These are phyloP conservation scores for Eutrema japonicum DNA, from an alignment of 345 rosid species.

Conservation along the genomic window DNA sequence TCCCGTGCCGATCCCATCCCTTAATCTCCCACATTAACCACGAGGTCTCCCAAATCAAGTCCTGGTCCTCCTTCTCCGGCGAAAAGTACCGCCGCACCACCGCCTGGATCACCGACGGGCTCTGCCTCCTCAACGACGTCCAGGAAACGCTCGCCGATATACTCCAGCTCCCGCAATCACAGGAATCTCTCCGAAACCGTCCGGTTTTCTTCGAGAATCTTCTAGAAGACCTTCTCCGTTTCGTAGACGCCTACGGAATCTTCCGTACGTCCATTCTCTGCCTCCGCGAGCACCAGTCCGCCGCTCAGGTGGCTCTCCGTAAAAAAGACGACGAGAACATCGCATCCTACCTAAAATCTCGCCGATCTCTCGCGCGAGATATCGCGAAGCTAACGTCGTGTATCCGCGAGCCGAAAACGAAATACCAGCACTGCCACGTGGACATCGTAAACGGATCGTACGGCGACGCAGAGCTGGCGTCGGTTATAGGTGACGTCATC, in stretches of 20 bases:
- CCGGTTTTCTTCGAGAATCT: slow-evolving; percentile 45
- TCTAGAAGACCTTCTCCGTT: slow-evolving; percentile 43
- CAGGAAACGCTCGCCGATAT: slow-evolving; percentile 45
- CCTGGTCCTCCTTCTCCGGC: slow-evolving; percentile 43
- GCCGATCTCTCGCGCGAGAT: slow-evolving; percentile 34
- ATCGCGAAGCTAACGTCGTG: slow-evolving; percentile 38
- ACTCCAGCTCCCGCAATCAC: slow-evolving; percentile 46
- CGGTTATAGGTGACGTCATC: slow-evolving; percentile 39
- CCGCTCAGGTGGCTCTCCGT: slow-evolving; percentile 46
- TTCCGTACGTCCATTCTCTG: slow-evolving; percentile 40
- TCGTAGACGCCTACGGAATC: slow-evolving; percentile 50
- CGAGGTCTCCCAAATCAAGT: slow-evolving; percentile 48
- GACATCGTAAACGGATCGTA: slow-evolving; percentile 18
- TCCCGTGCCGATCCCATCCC: slow-evolving; percentile 44
- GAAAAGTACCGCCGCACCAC: slow-evolving; percentile 34
- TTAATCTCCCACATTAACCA: slow-evolving; percentile 47
- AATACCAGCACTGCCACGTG: slow-evolving; percentile 26
- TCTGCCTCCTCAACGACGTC: slow-evolving; percentile 42
- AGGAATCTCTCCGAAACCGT: slow-evolving; percentile 43
- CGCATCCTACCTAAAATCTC: slow-evolving; percentile 33
- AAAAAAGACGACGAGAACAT: slow-evolving; percentile 41
- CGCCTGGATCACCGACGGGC: slow-evolving; percentile 44
- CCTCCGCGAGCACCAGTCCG: slow-evolving; percentile 46
- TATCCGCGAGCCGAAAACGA: slow-evolving; percentile 35
- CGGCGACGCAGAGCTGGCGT: slow-evolving; percentile 44